A percentile compares a stretch with the other conserved stretches of the same genome.
These are phyloP conservation scores for Skeletonema menzelii DNA, from an alignment of 108 stramenopile genomes.

Conservation along the genomic window DNA sequence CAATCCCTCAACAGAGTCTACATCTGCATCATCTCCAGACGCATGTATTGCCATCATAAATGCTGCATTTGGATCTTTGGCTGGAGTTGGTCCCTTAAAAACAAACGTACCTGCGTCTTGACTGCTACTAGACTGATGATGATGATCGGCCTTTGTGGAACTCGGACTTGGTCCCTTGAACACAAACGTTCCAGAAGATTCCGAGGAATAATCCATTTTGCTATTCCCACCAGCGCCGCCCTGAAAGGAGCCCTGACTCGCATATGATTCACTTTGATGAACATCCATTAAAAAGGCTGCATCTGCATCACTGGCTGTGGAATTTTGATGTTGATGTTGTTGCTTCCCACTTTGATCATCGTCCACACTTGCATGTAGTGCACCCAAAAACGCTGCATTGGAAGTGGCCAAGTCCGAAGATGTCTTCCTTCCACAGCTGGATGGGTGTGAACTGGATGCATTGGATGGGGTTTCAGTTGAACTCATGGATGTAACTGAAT, in stretches of 20 bases:
- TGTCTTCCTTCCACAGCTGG: not conserved
- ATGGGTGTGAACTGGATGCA: not conserved
- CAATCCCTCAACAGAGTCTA: constrained; percentile 10
- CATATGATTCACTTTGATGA: constrained; percentile 5
- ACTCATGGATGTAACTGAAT: not conserved
- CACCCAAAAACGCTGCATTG: constrained; percentile 51
- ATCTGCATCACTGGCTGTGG: constrained; percentile 17
- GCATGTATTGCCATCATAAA: constrained; percentile 46
- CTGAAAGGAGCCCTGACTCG: constrained; percentile 3
- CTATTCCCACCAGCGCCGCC: not conserved
- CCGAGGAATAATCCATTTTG: not conserved
- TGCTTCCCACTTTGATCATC: not conserved
- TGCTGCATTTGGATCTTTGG: constrained; percentile 7
- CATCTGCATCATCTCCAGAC: constrained; percentile 14
- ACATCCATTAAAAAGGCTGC: constrained; percentile 35
- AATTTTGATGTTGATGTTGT: not conserved
- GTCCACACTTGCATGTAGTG: constrained; percentile 35
- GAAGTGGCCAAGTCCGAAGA: constrained; percentile 33
- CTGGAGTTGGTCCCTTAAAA: not conserved
- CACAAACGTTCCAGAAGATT: constrained; percentile 36
- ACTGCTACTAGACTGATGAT: not conserved
- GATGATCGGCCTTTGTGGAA: not conserved
- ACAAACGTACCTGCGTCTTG: not conserved
- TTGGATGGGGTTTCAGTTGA: not conserved
- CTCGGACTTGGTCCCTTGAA: not conserved